Conservation (phyloP, 495 filamentous ascomycete genomes). For the Niebla homalea region DNA sequence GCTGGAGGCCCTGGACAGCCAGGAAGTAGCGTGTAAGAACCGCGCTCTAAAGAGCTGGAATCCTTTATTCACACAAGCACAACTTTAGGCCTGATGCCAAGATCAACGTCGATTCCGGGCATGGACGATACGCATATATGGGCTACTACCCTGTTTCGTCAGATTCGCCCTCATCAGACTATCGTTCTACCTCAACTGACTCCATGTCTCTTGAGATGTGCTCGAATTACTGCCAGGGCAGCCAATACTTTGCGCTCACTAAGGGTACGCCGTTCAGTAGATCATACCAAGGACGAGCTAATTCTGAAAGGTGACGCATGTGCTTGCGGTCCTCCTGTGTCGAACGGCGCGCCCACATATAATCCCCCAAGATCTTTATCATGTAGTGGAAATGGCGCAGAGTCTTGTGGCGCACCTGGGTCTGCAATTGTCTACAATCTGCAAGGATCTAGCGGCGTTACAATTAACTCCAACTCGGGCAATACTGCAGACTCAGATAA, state of each 20-base stretch:
- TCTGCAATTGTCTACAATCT: conserved; percentile 3
- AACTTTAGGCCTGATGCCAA: too few species aligned
- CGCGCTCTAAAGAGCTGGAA: too few species aligned
- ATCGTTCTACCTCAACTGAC: background rate
- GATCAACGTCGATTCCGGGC: background rate
- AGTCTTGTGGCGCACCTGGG: conserved; percentile 1
- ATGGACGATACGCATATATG: background rate
- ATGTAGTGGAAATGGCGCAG: conserved; percentile 1
- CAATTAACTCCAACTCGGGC: too few species aligned
- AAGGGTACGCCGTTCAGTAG: background rate
- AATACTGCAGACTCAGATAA: too few species aligned
- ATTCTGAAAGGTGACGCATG: background rate
- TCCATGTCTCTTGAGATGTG: conserved; percentile 11
- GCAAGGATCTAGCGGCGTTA: too few species aligned
- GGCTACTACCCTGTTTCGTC: background rate
- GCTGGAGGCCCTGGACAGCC: too few species aligned
- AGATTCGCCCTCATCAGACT: background rate
- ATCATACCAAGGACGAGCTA: background rate
- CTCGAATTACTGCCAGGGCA: conserved; percentile 8
- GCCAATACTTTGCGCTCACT: conserved; percentile 7
- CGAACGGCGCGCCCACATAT: background rate
- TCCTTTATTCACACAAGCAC: too few species aligned
- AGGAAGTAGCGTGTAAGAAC: too few species aligned
- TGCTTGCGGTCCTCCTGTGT: background rate
- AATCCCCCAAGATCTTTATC: background rate